Evolutionary conservation across 2,329 filamentous ascomycete genomes (phyloP).

Genomic region (Nemania abortiva): DNA sequence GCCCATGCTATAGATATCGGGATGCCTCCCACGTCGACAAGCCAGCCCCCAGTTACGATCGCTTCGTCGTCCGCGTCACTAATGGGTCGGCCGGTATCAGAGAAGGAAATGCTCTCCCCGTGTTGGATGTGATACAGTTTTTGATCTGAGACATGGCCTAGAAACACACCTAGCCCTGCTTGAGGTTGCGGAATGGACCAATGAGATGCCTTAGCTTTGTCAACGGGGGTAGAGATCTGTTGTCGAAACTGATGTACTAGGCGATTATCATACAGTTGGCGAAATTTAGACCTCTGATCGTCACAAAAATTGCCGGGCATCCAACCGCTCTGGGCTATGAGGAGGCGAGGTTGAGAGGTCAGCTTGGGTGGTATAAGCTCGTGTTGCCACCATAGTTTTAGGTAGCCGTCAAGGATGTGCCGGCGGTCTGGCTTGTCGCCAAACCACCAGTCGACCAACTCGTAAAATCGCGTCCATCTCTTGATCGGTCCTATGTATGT

Average conservation of each 20-base stretch:
- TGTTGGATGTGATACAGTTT: constrained; percentile 46
- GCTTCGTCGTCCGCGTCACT: constrained; percentile 35
- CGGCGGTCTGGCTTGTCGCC: constrained; percentile 46
- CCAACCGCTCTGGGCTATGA: constrained; percentile 47
- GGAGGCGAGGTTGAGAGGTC: constrained; percentile 35
- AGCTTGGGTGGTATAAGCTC: constrained; percentile 50
- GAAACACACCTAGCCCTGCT: constrained; percentile 42
- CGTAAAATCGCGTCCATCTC: constrained; percentile 49
- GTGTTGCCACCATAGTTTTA: constrained; percentile 48
- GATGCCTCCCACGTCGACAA: constrained; percentile 67
- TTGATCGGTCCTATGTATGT: constrained; percentile 51
- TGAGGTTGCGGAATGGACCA: constrained; percentile 44
- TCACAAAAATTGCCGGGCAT: constrained; percentile 44
- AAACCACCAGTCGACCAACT: constrained; percentile 50
- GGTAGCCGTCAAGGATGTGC: constrained; percentile 43
- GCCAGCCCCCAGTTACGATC: constrained; percentile 58
- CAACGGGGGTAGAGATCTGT: constrained; percentile 43
- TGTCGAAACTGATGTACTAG: constrained; percentile 35
- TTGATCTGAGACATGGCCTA: constrained; percentile 48
- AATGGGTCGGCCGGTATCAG: constrained; percentile 43
- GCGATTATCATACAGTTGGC: constrained; percentile 44
- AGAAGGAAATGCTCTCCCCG: constrained; percentile 46
- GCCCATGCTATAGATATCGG: constrained; percentile 67
- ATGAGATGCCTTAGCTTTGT: constrained; percentile 42
- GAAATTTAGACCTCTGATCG: constrained; percentile 42